Percentiles rank a stretch among this genome's conserved stretches.
phyloP scores from a whole-genome alignment of 1,284 basidiomycete species.

The Puccinia polysora region DNA sequence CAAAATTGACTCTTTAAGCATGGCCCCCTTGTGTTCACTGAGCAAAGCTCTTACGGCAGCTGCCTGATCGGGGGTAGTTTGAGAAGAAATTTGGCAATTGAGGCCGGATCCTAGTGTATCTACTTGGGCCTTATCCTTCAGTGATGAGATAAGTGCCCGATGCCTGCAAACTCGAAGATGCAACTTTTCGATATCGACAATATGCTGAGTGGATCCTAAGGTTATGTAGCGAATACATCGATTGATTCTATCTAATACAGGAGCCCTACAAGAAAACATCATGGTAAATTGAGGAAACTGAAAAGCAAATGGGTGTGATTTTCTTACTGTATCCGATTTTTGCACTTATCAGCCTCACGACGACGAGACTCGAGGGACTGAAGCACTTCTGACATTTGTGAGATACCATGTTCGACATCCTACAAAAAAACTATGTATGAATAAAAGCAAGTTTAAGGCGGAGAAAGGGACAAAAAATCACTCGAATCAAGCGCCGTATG shows the following conservation, averaged over 20 bases:
- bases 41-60: slow-evolving; percentile 25
- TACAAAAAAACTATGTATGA: background rate
- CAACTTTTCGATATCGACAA: slow-evolving; percentile 28
- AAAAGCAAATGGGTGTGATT: background rate
- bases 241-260: slow-evolving; percentile 36
- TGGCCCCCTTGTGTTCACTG: slow-evolving; percentile 28
- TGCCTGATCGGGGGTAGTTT: slow-evolving; percentile 15
- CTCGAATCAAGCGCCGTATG: slow-evolving; percentile 29
- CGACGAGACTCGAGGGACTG: slow-evolving; percentile 21
- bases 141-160: background rate
- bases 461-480: background rate
- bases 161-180: slow-evolving; percentile 7
- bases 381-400: slow-evolving; percentile 39
- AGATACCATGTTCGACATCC: slow-evolving; percentile 41
- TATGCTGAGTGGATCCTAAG: slow-evolving; percentile 28
- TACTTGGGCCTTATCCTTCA: background rate
- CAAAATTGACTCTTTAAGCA: slow-evolving; percentile 27
- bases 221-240: slow-evolving; percentile 33
- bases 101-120: background rate
- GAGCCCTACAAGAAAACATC: slow-evolving; percentile 15
- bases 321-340: slow-evolving; percentile 27
- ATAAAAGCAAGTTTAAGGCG: background rate
- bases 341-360: slow-evolving; percentile 1
- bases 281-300: background rate
- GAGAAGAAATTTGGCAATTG: background rate